Percentiles rank a stretch among this genome's conserved stretches.
phyloP scores from a whole-genome alignment of 2,329 filamentous ascomycete species.

The Aotearoamyces nothofagi region DNA sequence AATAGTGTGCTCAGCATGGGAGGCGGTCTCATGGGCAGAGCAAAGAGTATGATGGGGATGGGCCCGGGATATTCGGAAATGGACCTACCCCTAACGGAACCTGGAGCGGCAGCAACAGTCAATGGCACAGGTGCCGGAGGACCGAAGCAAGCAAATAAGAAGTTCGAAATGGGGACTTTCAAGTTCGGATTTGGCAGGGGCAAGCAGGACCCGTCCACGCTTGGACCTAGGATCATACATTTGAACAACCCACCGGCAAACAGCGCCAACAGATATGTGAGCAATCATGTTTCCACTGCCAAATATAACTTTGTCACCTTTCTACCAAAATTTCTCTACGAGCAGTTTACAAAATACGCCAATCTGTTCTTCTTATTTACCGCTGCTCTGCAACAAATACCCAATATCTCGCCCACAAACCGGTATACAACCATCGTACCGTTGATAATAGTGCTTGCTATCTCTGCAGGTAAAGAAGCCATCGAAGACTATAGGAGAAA shows the following conservation, averaged over 20 bases:
- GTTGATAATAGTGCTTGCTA: constrained; percentile 74
- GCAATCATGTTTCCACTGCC: constrained; percentile 94
- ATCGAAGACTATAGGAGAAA: constrained; percentile 89
- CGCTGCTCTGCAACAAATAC: constrained; percentile 85
- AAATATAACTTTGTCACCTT: constrained; percentile 96
- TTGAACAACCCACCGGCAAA: constrained; percentile 96
- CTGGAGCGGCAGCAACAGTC: constrained; percentile 33
- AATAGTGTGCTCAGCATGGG: constrained; percentile 83
- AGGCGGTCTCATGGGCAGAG: constrained; percentile 71
- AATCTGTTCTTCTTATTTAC: constrained; percentile 99
- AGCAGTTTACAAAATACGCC: constrained; percentile 98
- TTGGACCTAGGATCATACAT: constrained; percentile 85
- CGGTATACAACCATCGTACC: constrained; percentile 92
- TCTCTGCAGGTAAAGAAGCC: constrained; percentile 91
- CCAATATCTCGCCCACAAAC: constrained; percentile 87
- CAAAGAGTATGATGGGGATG: constrained; percentile 87
- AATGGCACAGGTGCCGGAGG: constrained; percentile 30
- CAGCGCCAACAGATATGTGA: constrained; percentile 72
- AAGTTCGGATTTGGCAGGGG: constrained; percentile 81
- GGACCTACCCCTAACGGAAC: constrained; percentile 87
- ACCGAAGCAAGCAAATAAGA: constrained; percentile 29
- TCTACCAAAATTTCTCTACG: constrained; percentile 89
- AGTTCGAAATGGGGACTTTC: constrained; percentile 61
- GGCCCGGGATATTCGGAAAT: constrained; percentile 85
- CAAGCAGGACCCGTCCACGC: constrained; percentile 76